Conservation (phyloP, 306 rosid species). For the Morella rubra region DNA sequence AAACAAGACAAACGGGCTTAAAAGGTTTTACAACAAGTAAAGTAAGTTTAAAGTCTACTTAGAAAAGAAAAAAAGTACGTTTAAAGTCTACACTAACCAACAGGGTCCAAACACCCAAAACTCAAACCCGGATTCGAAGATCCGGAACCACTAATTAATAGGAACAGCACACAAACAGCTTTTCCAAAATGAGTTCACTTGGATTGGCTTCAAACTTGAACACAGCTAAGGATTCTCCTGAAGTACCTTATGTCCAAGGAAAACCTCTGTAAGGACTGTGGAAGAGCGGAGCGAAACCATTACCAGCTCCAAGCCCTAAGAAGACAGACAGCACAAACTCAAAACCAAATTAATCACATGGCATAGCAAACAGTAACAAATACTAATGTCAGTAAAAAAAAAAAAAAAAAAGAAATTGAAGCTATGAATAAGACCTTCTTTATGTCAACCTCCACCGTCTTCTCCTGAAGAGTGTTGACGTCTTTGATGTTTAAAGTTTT, state of each 20-base stretch:
- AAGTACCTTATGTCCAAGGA: not conserved
- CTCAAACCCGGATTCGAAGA: no score
- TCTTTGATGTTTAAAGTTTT: not conserved
- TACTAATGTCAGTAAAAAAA: not conserved
- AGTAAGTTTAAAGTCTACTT: no score
- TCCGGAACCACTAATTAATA: no score
- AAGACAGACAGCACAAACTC: not conserved
- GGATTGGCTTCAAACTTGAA: not conserved
- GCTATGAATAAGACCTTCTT: no score
- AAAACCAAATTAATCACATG: not conserved
- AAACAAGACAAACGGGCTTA: no score
- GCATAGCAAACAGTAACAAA: not conserved
- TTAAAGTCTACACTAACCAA: no score
- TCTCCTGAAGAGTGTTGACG: not conserved
- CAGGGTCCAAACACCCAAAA: no score
- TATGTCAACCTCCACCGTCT: not conserved
- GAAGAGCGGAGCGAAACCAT: not conserved
- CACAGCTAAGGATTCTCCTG: not conserved
- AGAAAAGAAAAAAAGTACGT: no score
- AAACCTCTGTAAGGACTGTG: constrained; percentile 8
- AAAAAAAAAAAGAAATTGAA: not conserved
- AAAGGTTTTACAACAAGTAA: no score
- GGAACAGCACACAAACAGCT: no score
- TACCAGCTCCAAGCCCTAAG: constrained; percentile 6
- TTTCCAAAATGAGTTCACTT: no score